Conservation (phyloP, 108 stramenopile species). For the Cyclostephanos tholiformis region DNA sequence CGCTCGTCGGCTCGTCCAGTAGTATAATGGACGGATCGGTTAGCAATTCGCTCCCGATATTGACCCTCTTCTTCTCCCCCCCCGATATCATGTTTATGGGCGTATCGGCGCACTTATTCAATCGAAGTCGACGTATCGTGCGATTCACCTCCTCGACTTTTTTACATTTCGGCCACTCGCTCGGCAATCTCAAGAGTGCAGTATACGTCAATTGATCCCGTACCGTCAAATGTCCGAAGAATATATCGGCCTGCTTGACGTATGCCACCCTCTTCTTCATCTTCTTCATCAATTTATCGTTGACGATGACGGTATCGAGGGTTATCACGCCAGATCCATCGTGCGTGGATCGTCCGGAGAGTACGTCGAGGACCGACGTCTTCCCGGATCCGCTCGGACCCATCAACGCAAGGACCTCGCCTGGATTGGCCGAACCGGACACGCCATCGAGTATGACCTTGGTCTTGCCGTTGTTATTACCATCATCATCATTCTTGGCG, state of each 20-base stretch:
- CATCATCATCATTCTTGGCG: too few species aligned
- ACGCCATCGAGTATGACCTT: constrained; percentile 65
- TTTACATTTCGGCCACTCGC: constrained; percentile 18
- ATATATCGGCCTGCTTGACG: constrained; percentile 77
- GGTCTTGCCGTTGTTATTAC: too few species aligned
- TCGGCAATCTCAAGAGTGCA: constrained; percentile 66
- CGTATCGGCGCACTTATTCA: constrained; percentile 61
- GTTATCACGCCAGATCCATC: constrained; percentile 50
- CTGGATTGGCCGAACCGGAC: constrained; percentile 68
- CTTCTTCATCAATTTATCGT: constrained; percentile 47
- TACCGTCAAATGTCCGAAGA: constrained; percentile 79
- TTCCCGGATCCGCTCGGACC: constrained; percentile 79
- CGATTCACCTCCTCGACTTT: constrained; percentile 66
- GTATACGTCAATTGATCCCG: constrained; percentile 76
- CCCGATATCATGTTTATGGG: constrained; percentile 67
- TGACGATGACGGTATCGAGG: constrained; percentile 56
- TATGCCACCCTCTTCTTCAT: constrained; percentile 75
- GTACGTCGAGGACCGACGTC: constrained; percentile 62
- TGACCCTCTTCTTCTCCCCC: constrained; percentile 85
- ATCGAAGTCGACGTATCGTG: constrained; percentile 54
- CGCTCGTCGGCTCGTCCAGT: constrained; percentile 85
- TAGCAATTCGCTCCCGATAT: constrained; percentile 76
- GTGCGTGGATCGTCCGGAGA: constrained; percentile 62
- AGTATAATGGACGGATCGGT: constrained; percentile 71
- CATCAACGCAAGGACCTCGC: constrained; percentile 72